These are phyloP conservation scores for Yamadazyma spencermartinsiae DNA, from an alignment of 1,139 yeast genomes.

Conservation along the genomic window DNA sequence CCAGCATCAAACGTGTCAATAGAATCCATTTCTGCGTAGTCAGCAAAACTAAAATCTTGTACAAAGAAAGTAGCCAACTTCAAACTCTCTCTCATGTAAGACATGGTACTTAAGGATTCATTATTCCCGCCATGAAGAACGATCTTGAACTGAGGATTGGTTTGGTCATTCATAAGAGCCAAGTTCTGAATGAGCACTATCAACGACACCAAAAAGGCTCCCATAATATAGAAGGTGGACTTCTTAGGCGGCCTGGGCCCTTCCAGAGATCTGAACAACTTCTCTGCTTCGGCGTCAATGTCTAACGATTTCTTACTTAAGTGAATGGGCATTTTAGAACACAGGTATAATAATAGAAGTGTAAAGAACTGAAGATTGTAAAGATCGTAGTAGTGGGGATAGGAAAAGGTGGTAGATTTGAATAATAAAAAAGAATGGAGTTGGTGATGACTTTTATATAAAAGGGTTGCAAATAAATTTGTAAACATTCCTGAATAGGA, in stretches of 20 bases:
- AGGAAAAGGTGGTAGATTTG: background rate
- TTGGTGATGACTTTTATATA: background rate
- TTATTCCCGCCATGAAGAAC: constrained; percentile 15
- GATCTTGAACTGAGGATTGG: constrained; percentile 14
- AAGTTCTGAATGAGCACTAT: constrained; percentile 13
- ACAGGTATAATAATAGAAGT: background rate
- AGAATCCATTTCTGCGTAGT: constrained; percentile 24
- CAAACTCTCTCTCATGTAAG: constrained; percentile 45
- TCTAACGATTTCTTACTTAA: constrained; percentile 9
- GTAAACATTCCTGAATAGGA: constrained; percentile 14
- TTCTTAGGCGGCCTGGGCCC: background rate
- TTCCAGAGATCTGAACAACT: background rate
- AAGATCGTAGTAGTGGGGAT: constrained; percentile 1
- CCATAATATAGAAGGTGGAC: constrained; percentile 1
- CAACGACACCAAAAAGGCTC: constrained; percentile 12
- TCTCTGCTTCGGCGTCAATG: constrained; percentile 5
- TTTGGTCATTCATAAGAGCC: constrained; percentile 6
- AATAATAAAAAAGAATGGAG: background rate
- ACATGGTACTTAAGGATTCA: constrained; percentile 11
- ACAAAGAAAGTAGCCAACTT: constrained; percentile 57
- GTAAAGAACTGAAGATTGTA: background rate
- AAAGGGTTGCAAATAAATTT: background rate
- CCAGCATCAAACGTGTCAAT: constrained; percentile 48
- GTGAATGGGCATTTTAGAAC: constrained; percentile 9
- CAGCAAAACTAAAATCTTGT: constrained; percentile 47